Base-by-base conservation (phyloP, 306 rosid species). In the Prinsepia uniflora region DNA sequence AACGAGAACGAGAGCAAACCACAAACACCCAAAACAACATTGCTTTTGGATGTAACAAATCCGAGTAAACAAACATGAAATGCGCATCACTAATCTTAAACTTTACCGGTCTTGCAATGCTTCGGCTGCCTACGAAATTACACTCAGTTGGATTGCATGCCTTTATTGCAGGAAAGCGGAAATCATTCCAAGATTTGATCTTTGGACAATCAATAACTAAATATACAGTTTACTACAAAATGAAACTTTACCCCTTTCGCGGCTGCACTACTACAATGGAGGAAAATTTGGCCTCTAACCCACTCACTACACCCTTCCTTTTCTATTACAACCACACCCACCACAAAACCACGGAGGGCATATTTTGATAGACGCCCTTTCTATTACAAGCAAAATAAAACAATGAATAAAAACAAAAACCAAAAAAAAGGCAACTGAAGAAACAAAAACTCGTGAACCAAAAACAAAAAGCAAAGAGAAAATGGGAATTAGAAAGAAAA, bases 201-300 rank as follows among this genome's bases (percentile, higher is more conserved):
- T 17, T 59, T 54, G 69, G 63, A 68, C 50, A 68, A 66, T 18
- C 50, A 72, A 55, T 61, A 55, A 72, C 74, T 81, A 24, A 79
- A 83, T 84, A 65, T 86, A 84, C 87, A 85, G 40, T 22, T 62
- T 52, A 64, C 78, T 48, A 61, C 65, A 76, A 70, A 79, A 47
- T 50, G 20, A 22, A 41, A 73, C 56, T 63, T 61, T 80, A 76
- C 81, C 44, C 68, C 49, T 5, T 46, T 14, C 50, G 15, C 64
- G 12, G 30, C 57, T 74, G 82, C 80, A 81, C 58, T 44, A 24
- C 30, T 19, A 24, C 30, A 24, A 24, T 24, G 30, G 60, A 55
- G 74, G 76, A 82, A 83, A 79, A 81, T 67, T 67, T 74, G 72
- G 71, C 79, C 81, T 72, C 52, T 41, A 17, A 10, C 65, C 65